Conservation (phyloP, 2,329 filamentous ascomycete genomes). For the Aspergillus ustus region DNA sequence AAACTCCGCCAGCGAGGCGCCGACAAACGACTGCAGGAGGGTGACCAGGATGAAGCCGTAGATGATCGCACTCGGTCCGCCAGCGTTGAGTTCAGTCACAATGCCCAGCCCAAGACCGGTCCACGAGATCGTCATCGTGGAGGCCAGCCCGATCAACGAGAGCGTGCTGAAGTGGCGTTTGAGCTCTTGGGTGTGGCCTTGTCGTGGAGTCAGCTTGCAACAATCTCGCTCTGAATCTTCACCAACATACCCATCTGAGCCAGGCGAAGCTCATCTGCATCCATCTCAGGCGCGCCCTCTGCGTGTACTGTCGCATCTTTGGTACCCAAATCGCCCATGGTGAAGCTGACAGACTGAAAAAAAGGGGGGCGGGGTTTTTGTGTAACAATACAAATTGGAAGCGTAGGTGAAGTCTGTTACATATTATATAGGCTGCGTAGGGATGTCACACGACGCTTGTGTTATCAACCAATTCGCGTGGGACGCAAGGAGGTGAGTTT, state of each 20-base stretch:
- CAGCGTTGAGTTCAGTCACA: conserved; percentile 12
- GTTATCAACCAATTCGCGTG: not conserved
- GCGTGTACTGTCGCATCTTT: conserved; percentile 1
- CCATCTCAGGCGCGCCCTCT: not conserved
- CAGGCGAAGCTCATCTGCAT: conserved; percentile 15
- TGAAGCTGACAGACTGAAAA: not conserved
- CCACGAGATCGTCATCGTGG: conserved; percentile 15
- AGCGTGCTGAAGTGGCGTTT: conserved; percentile 15
- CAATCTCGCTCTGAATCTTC: not conserved
- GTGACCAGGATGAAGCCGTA: conserved; percentile 17
- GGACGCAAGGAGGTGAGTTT: not conserved
- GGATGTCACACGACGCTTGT: not conserved
- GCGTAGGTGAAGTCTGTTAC: not conserved
- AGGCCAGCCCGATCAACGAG: conserved; percentile 12
- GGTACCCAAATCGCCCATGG: not conserved
- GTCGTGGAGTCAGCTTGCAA: not conserved
- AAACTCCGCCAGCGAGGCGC: conserved; percentile 14
- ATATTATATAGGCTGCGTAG: not conserved
- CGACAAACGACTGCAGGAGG: conserved; percentile 11
- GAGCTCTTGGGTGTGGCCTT: conserved; percentile 15
- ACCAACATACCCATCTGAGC: conserved; percentile 15
- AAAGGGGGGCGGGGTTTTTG: not conserved
- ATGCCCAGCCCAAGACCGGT: conserved; percentile 12
- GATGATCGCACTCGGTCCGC: conserved; percentile 15
- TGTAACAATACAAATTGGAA: not conserved